A percentile compares a stretch with the other conserved stretches of the same genome.
Conservation (phyloP, 164 flowering plant species). For the Warburgia ugandensis region DNA sequence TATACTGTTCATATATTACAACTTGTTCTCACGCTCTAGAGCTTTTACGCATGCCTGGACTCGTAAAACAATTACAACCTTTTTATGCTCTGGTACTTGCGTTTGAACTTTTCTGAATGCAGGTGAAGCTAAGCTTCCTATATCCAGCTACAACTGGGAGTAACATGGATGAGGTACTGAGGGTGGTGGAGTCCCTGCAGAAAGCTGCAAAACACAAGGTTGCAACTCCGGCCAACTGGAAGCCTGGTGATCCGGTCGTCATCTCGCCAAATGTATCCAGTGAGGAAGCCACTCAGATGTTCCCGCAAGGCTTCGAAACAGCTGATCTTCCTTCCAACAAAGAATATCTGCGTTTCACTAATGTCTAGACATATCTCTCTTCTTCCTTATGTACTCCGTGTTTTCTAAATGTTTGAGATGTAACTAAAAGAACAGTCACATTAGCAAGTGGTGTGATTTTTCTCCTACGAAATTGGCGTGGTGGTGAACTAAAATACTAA, state of each 20-base stretch:
- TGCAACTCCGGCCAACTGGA: slow-evolving; percentile 85
- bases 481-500: too few species aligned
- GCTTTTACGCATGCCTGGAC: too few species aligned
- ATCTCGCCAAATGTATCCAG: slow-evolving; percentile 58
- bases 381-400: not conserved
- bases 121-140: slow-evolving; percentile 77
- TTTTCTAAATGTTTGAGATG: too few species aligned
- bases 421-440: too few species aligned
- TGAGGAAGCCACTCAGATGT: slow-evolving; percentile 61
- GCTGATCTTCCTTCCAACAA: slow-evolving; percentile 64
- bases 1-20: too few species aligned
- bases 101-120: too few species aligned
- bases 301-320: slow-evolving; percentile 57
- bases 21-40: too few species aligned
- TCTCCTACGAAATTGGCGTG: too few species aligned
- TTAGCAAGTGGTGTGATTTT: too few species aligned
- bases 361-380: slow-evolving; percentile 18
- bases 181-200: slow-evolving; percentile 69
- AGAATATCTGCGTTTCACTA: slow-evolving; percentile 64
- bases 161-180: slow-evolving; percentile 84
- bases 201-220: slow-evolving; percentile 53
- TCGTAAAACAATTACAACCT: too few species aligned
- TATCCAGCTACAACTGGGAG: slow-evolving; percentile 77
- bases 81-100: too few species aligned
- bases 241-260: slow-evolving; percentile 60